Conservation (phyloP, 352 stramenopile genomes). For the Pythium insidiosum region DNA sequence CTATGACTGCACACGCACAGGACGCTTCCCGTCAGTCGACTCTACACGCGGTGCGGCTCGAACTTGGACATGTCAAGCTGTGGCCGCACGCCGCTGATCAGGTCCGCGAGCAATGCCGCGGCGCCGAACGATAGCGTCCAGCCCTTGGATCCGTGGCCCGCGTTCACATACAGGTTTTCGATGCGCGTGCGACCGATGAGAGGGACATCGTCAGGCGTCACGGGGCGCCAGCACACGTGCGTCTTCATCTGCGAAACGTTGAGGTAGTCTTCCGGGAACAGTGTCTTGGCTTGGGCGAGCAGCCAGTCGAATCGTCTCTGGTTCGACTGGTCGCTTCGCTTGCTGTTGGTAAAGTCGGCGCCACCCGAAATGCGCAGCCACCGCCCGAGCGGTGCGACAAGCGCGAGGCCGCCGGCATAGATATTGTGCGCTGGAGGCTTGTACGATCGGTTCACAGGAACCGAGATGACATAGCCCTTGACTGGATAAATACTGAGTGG, state of each 20-base stretch:
- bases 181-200: slow-evolving; percentile 75
- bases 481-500: slow-evolving; percentile 80
- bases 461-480: slow-evolving; percentile 82
- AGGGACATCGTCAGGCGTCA: slow-evolving; percentile 78
- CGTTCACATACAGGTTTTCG: slow-evolving; percentile 80
- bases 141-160: slow-evolving; percentile 77
- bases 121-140: slow-evolving; percentile 82
- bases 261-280: slow-evolving; percentile 79
- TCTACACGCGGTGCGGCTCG: slow-evolving; percentile 56
- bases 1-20: too few species aligned
- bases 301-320: slow-evolving; percentile 77
- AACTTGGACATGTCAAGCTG: slow-evolving; percentile 82
- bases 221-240: slow-evolving; percentile 76
- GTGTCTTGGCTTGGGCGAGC: slow-evolving; percentile 54
- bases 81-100: slow-evolving; percentile 69
- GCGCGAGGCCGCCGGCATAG: slow-evolving; percentile 66
- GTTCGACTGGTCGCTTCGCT: slow-evolving; percentile 36
- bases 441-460: slow-evolving; percentile 58
- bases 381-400: slow-evolving; percentile 68
- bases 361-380: slow-evolving; percentile 71
- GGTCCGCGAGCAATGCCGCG: slow-evolving; percentile 63
- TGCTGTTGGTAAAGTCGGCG: slow-evolving; percentile 75
- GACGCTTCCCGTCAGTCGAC: too few species aligned
- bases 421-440: slow-evolving; percentile 71
- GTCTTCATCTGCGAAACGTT: slow-evolving; percentile 69